These are phyloP conservation scores for Cytospora leucostoma DNA, from an alignment of 2,329 filamentous ascomycete species.

Conservation along the genomic window DNA sequence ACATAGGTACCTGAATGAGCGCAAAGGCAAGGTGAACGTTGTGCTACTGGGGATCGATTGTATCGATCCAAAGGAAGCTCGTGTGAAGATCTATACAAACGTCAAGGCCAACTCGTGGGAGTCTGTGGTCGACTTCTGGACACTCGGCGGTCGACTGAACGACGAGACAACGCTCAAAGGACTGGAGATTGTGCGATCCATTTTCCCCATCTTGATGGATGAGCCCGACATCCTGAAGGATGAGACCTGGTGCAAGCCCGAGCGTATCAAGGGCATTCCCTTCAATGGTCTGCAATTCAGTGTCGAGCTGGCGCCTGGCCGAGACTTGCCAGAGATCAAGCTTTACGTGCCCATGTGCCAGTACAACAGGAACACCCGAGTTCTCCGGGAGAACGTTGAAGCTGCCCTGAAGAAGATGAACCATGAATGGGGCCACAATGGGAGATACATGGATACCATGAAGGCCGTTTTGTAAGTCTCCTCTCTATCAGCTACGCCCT, in stretches of 20 bases:
- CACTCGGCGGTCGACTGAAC: background rate
- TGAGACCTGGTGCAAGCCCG: background rate
- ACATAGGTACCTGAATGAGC: background rate
- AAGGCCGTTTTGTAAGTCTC: background rate
- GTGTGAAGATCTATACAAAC: background rate
- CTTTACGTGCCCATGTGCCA: background rate
- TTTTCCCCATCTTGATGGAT: background rate
- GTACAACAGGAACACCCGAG: background rate
- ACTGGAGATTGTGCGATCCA: background rate
- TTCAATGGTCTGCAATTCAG: background rate
- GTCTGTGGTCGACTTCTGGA: background rate
- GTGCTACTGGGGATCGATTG: background rate
- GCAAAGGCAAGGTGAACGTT: background rate
- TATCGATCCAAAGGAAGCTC: background rate
- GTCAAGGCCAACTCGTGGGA: background rate
- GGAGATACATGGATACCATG: background rate
- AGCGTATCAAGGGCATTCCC: background rate
- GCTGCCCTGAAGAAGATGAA: background rate
- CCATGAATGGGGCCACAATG: background rate
- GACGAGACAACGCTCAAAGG: background rate
- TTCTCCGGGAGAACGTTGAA: background rate
- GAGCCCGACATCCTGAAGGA: background rate
- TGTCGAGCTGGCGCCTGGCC: background rate
- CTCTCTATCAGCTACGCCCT: background rate
- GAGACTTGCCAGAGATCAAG: background rate